Evolutionary conservation across 1,284 basidiomycete species (phyloP), one percentile per base, ranked within the genome.

Genomic region (Peniophora sp.): DNA sequence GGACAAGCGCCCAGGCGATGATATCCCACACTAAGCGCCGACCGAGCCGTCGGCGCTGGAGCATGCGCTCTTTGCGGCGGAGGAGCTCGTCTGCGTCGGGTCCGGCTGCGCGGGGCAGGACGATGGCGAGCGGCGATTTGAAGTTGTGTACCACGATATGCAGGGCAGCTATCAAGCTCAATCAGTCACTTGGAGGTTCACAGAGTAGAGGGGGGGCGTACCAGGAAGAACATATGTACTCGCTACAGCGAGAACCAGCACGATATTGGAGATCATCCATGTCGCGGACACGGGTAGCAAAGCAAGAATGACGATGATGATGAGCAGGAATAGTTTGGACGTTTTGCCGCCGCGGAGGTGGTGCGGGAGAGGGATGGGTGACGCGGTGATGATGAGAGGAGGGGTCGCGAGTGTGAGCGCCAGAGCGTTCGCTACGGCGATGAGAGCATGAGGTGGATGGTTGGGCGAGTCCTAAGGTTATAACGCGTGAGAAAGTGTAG

Each of bases 11-110:
- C 83, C 87, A 90, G 15, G 85, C 79, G 3, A 77, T 77, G 8
- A 87, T 60, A 63, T 91, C 87, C 83, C 85, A 89, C 1, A 81
- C 59, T 35, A 90, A 66, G 23, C 88, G 72, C 54, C 75, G 76
- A 37, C 75, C 74, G 44, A 81, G 72, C 54, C 88, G 76, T 41
- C 73, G 71, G 50, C 74, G 73, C 63, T 91, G 88, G 51, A 91
- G 66, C 27, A 78, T 77, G 47, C 76, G 72, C 64, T 91, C 88
- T 67, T 91, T 91, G 54, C 85, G 74, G 57, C 84, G 76, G 39
- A 91, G 68, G 23, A 91, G 74, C 48, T 82, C 78, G 58, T 88
- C 83, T 47, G 69, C 60, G 12, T 47, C 60, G 53, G 32, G 65
- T 58, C 48, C 62, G n/a, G 58, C 69, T 46, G 60, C 61, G 17